Percentiles rank a stretch among this genome's conserved stretches.
Conservation (phyloP, 495 filamentous ascomycete genomes). For the Cryomyces minteri region DNA sequence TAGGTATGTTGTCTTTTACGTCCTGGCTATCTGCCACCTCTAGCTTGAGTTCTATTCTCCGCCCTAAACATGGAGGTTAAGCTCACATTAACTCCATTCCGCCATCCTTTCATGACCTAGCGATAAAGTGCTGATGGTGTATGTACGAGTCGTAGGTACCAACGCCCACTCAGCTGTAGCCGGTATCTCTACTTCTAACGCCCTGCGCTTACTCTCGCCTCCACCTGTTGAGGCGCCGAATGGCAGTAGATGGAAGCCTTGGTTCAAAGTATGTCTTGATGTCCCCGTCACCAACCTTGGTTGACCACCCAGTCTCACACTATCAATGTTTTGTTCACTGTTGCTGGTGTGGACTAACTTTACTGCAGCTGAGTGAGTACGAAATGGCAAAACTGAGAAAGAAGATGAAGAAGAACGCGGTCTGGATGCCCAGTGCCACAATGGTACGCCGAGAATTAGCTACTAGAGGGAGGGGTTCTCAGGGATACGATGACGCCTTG, state of each 20-base stretch:
- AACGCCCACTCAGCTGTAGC: slow-evolving; percentile 35
- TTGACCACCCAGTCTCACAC: too few relatives aligned
- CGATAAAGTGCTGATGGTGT: slow-evolving; percentile 8
- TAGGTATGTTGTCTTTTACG: too few relatives aligned
- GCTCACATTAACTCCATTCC: too few relatives aligned
- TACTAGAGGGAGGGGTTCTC: slow-evolving; percentile 54
- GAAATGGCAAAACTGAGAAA: slow-evolving; percentile 86
- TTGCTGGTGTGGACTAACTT: too few relatives aligned
- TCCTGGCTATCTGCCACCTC: too few relatives aligned
- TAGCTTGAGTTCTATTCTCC: too few relatives aligned
- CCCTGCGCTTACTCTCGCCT: slow-evolving; percentile 53
- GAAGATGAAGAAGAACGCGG: slow-evolving; percentile 97
- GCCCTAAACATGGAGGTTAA: too few relatives aligned
- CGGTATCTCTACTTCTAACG: slow-evolving; percentile 65
- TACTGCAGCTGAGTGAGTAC: slow-evolving; percentile 46
- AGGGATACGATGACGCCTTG: slow-evolving; percentile 34
- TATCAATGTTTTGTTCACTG: too few relatives aligned
- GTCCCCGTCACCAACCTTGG: too few relatives aligned
- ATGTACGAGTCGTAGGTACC: slow-evolving; percentile 30
- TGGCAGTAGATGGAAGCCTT: slow-evolving; percentile 66
- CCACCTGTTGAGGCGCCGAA: slow-evolving; percentile 56
- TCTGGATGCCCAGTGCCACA: slow-evolving; percentile 87
- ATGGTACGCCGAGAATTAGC: slow-evolving; percentile 88
- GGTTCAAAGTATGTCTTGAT: slow-evolving; percentile 36
- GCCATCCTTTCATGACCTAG: too few relatives aligned